Evolutionary conservation across 176 grass and related monocot genomes (phyloP), one percentile per base, ranked within the genome.

Genomic region (Pharus latifolius): DNA sequence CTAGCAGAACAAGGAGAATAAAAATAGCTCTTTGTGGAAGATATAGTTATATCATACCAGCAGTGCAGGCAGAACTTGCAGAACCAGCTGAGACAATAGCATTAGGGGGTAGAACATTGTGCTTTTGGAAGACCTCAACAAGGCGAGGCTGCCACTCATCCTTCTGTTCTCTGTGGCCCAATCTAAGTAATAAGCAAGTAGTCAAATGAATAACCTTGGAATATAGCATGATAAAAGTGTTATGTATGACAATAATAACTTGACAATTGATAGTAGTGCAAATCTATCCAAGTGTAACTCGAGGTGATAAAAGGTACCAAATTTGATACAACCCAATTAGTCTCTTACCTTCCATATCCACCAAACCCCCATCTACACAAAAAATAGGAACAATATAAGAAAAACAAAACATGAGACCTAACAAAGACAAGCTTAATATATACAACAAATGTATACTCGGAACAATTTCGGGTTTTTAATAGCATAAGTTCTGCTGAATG

Each of bases 81-180:
- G 95, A 79, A 88, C 87, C 90, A 53, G 90, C 90, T 46, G 95
- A 99, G 30, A 99, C 33, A 37, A 94, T 29, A 69, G 90, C 84
- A 85, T 91, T 85, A 37, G 87, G 76, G 72, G 87, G 95, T 34
- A 99, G 68, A 79, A 91, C 90, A 61, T 99, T 99, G 27, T 86
- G 64, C 54, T 72, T 99, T 57, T 94, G 90, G 41, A 99, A 94
- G 7, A 99, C 55, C 88, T 94, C 90, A 56, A 99, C 89, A 6
- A 94, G 57, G 58, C 95, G 90, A 65, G 95, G 95, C 33, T 88
- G 68, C 89, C 87, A 94, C 51, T 99, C 95, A 51, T 99, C 95
- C 81, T 99, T 99, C 72, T 94, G 95, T 56, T 99, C 95, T 83
- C 95, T 77, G 53, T 99, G 95, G 15, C 95, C 95, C 78, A 99